phyloP scores from a whole-genome alignment of 2,329 filamentous ascomycete species.

The Verticillium alfalfae region DNA sequence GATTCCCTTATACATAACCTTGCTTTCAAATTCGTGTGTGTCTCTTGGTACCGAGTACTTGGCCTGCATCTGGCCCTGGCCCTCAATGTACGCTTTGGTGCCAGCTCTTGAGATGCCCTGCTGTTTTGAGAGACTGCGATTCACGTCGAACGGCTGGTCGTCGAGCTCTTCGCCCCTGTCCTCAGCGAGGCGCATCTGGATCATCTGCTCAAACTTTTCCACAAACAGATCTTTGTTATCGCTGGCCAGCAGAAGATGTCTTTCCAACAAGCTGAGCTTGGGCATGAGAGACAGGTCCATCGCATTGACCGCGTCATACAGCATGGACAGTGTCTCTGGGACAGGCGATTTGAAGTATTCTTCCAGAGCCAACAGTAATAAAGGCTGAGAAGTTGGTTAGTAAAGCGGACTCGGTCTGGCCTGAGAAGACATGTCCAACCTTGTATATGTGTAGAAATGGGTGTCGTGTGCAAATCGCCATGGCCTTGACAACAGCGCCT shows the following conservation, averaged over 20 bases:
- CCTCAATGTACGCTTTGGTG: constrained; percentile 55
- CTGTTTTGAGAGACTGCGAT: constrained; percentile 38
- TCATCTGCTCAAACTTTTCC: constrained; percentile 95
- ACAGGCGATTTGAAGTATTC: constrained; percentile 94
- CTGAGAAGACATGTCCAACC: constrained; percentile 37
- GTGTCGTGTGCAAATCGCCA: constrained; percentile 97
- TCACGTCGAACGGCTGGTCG: constrained; percentile 39
- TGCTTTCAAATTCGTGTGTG: constrained; percentile 96
- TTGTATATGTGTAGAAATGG: constrained; percentile 99
- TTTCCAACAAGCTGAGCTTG: constrained; percentile 74
- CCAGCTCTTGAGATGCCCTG: constrained; percentile 54
- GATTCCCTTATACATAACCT: constrained; percentile 92
- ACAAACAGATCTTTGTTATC: constrained; percentile 95
- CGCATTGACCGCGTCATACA: constrained; percentile 89
- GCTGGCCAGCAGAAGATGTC: constrained; percentile 79
- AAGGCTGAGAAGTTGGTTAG: constrained; percentile 50
- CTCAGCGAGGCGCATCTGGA: constrained; percentile 71
- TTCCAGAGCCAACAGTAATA: constrained; percentile 84
- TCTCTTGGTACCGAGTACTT: constrained; percentile 79
- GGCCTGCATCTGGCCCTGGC: constrained; percentile 43
- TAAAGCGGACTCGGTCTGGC: neutral
- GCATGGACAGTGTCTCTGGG: constrained; percentile 77
- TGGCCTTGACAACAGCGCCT: constrained; percentile 93
- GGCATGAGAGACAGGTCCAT: constrained; percentile 98
- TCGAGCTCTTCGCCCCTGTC: constrained; percentile 42